phyloP scores from a whole-genome alignment of 75 land plant genomes.

The Larix kaempferi region DNA sequence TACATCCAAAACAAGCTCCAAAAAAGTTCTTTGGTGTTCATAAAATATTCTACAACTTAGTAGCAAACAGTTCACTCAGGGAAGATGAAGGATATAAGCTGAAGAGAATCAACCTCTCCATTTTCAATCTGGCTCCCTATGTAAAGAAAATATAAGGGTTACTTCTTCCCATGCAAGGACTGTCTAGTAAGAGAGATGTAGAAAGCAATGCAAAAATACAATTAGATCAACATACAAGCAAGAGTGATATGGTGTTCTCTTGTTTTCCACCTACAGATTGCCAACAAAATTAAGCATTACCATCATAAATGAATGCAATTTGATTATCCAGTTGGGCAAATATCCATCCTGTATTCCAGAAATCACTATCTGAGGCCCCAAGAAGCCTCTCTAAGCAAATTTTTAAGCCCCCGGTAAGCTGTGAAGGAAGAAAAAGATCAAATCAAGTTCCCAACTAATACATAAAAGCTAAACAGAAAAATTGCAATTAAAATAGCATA shows the following conservation, averaged over 20 bases:
- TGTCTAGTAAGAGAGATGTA: not conserved
- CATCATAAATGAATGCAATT: conserved; percentile 62
- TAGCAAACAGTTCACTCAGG: not conserved
- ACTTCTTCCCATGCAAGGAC: not conserved
- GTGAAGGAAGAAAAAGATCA: conserved; percentile 16
- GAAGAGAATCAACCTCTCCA: not conserved
- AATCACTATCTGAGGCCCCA: conserved; percentile 33
- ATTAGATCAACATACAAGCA: not conserved
- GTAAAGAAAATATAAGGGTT: not conserved
- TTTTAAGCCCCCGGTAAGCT: conserved; percentile 57
- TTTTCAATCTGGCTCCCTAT: not conserved
- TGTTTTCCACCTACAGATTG: not conserved
- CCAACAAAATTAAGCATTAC: conserved; percentile 24
- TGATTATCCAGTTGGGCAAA: conserved; percentile 50
- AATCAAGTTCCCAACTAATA: not conserved
- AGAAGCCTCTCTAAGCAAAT: conserved; percentile 51
- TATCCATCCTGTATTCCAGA: conserved; percentile 84
- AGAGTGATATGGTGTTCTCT: not conserved
- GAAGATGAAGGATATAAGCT: not conserved
- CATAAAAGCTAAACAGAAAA: not conserved
- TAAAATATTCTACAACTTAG: not conserved
- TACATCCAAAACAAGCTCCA: not conserved
- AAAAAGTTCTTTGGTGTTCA: not conserved
- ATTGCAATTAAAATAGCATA: conserved; percentile 17
- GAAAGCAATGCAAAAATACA: not conserved